Base-by-base conservation (phyloP, 805 yeast genomes). In the Kazachstania bromeliacearum region DNA sequence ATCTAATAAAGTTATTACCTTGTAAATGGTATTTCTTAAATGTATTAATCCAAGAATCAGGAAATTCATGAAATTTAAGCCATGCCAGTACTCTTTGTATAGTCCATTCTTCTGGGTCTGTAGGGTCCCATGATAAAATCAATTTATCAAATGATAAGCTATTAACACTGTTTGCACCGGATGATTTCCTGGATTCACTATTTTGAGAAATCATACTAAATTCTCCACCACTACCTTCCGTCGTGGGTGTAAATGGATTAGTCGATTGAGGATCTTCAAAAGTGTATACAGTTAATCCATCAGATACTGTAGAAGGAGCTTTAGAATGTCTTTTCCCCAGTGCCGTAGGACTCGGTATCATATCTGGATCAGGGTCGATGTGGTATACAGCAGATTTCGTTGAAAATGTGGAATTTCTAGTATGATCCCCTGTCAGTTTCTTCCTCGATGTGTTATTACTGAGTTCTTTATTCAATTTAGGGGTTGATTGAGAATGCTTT, bases 61-160 rank as follows among this genome's bases (percentile, higher is more conserved):
- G 79, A 58, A 87, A 87, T 15, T 71, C 67, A 53, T 85, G 70
- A n/a, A 57, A 47, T 6, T 70, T 77, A 18, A 87, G 64, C 94
- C 95, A 87, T 33, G 62, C 53, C 0, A 67, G 40, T 1, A 85
- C 88, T 35, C 81, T 66, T n/a, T 69, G 74, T 43, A 71, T 61
- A 2, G 79, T 74, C 96, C 96, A 85, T 40, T 74, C 78, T 5
- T 66, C 67, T 1, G 81, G 74, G 36, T 66, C 66, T 22, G 64
- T 63, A 0, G 70, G 73, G 17, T 68, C 65, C 78, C 78, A 74
- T 2, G 67, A 59, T 9, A 63, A 36, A 16, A 60, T 47, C 23
- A 60, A 37, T 35, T 51, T 52, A 26, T 52, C 59, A 23, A 46
- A 44, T 4, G 57, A 47, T 18, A 48, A 33, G 12, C 48, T 47